Conservation (phyloP, 202 grass and related monocot species). For the Saccharum hybrid region DNA sequence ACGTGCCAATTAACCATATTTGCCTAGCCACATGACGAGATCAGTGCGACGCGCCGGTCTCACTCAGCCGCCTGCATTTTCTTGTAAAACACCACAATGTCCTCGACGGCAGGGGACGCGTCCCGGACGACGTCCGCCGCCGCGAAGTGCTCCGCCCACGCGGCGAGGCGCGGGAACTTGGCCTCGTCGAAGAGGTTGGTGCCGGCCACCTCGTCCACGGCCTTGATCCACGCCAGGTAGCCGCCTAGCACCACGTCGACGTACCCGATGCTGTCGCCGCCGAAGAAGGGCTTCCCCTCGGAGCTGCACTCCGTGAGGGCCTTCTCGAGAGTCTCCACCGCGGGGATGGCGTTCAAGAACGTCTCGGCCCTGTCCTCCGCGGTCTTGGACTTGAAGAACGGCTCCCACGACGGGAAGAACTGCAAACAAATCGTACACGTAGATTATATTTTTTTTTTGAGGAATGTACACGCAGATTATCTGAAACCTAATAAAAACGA, state of each 20-base stretch:
- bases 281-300: slow-evolving; percentile 56
- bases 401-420: slow-evolving; percentile 28
- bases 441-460: too few relatives aligned
- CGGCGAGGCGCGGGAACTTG: slow-evolving; percentile 32
- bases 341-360: slow-evolving; percentile 10
- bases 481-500: too few relatives aligned
- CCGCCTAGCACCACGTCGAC: slow-evolving; percentile 41
- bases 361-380: slow-evolving; percentile 45
- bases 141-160: slow-evolving; percentile 42
- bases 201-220: slow-evolving; percentile 28
- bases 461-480: too few relatives aligned
- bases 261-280: slow-evolving; percentile 49
- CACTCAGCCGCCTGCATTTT: neutral
- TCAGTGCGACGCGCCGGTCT: neutral
- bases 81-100: slow-evolving; percentile 13
- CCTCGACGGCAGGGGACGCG: slow-evolving; percentile 28
- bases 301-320: slow-evolving; percentile 51
- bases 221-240: slow-evolving; percentile 33
- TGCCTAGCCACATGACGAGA: neutral
- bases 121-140: slow-evolving; percentile 22
- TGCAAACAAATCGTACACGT: neutral
- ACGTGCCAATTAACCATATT: neutral
- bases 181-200: slow-evolving; percentile 35
- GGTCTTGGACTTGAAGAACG: slow-evolving; percentile 28
- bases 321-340: slow-evolving; percentile 49